Percentiles rank a stretch among this genome's conserved stretches.
Evolutionary conservation across 139 green algal genomes (phyloP).

Genomic region (Yamagishiella unicocca): DNA sequence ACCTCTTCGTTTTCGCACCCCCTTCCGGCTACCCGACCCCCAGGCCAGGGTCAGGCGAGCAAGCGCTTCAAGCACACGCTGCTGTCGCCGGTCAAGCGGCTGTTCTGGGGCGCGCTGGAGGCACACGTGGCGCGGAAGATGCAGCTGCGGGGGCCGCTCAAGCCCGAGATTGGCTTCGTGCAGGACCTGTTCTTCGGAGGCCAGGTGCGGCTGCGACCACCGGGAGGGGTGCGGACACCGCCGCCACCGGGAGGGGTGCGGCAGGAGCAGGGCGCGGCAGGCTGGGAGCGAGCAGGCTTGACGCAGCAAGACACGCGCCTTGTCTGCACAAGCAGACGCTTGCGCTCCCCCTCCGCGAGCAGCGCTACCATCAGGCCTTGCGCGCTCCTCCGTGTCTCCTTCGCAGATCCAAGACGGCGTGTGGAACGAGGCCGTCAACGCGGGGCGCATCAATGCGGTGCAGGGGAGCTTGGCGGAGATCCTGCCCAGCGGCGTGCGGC

Average conservation of each 20-base stretch:
- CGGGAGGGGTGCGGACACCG: no score
- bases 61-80: slow-evolving; percentile 15
- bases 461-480: slow-evolving; percentile 36
- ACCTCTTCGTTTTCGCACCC: background rate
- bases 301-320: no score
- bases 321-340: background rate
- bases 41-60: background rate
- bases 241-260: background rate
- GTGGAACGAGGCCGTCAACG: slow-evolving; percentile 43
- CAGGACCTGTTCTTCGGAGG: slow-evolving; percentile 35
- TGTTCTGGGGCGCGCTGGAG: slow-evolving; percentile 20
- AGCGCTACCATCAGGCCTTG: background rate
- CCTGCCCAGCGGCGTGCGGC: slow-evolving; percentile 24
- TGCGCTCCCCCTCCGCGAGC: background rate
- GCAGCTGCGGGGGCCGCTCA: background rate
- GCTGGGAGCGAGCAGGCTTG: no score
- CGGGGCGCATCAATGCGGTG: slow-evolving; percentile 17
- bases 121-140: background rate
- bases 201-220: slow-evolving; percentile 37
- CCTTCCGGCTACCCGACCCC: background rate
- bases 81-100: background rate
- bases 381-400: background rate
- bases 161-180: slow-evolving; percentile 32
- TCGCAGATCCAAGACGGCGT: slow-evolving; percentile 31
- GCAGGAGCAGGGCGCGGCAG: background rate